These are phyloP conservation scores for Saturnispora kantuleensis DNA, from an alignment of 805 yeast species.

Conservation along the genomic window DNA sequence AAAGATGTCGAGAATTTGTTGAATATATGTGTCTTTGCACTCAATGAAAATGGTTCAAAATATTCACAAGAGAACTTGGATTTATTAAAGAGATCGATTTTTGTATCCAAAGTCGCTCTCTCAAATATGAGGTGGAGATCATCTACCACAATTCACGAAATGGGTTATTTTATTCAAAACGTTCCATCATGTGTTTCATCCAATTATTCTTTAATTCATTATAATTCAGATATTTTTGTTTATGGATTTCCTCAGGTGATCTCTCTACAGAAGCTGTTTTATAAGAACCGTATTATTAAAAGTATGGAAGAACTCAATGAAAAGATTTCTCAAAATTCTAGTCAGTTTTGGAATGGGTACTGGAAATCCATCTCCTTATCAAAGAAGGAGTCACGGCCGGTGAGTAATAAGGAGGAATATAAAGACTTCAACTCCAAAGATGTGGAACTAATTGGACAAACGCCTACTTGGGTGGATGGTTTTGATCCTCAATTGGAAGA, in stretches of 20 bases:
- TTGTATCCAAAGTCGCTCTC: conserved; percentile 39
- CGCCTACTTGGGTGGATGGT: conserved; percentile 20
- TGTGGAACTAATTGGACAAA: conserved; percentile 19
- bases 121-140: conserved; percentile 48
- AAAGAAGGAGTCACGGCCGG: conserved; percentile 12
- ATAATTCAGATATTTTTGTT: conserved; percentile 28
- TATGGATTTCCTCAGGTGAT: conserved; percentile 54
- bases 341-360: conserved; percentile 43
- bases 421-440: conserved; percentile 11
- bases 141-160: conserved; percentile 51
- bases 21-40: conserved; percentile 36
- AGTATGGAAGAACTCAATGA: conserved; percentile 23
- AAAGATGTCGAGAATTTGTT: conserved; percentile 47
- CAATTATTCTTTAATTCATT: conserved; percentile 36
- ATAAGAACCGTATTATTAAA: conserved; percentile 38
- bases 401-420: conserved; percentile 13
- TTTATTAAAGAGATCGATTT: conserved; percentile 35
- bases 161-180: conserved; percentile 44
- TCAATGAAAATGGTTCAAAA: conserved; percentile 26
- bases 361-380: conserved; percentile 33
- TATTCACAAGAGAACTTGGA: conserved; percentile 31
- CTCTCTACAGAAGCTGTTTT: conserved; percentile 42
- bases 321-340: conserved; percentile 28
- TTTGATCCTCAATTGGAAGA: conserved; percentile 23
- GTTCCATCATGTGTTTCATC: conserved; percentile 33